Conservation (phyloP, 1,284 basidiomycete genomes). For the Bjerkandera adusta region DNA sequence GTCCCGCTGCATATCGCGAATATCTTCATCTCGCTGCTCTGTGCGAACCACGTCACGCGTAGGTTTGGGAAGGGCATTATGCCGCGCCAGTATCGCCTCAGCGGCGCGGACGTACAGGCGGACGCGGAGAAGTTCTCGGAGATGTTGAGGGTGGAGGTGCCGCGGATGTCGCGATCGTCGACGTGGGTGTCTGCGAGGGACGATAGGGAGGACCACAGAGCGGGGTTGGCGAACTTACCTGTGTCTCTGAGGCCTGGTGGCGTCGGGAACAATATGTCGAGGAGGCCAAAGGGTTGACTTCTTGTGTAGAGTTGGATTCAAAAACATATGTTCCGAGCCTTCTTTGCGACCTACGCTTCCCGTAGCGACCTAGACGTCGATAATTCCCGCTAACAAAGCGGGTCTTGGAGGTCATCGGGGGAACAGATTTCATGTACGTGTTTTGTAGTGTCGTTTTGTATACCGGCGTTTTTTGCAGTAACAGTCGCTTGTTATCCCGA, state of each 20-base stretch:
- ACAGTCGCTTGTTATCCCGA: too few species aligned
- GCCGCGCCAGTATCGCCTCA: conserved; percentile 63
- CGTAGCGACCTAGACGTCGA: too few species aligned
- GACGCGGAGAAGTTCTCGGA: conserved; percentile 26
- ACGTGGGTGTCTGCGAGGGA: conserved; percentile 23
- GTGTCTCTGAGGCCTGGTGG: conserved; percentile 1
- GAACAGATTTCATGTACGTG: too few species aligned
- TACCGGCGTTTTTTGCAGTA: too few species aligned
- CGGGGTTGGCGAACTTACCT: neutral
- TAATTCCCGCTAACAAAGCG: too few species aligned
- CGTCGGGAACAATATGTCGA: neutral
- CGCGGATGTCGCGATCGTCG: conserved; percentile 20
- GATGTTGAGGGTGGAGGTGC: conserved; percentile 19
- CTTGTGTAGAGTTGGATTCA: too few species aligned
- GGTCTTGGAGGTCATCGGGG: too few species aligned
- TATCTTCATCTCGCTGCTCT: conserved; percentile 62
- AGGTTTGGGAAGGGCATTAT: conserved; percentile 72
- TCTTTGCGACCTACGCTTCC: too few species aligned
- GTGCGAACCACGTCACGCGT: conserved; percentile 71
- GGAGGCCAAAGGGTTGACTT: too few species aligned
- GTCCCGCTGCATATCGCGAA: conserved; percentile 64
- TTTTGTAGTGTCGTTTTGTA: too few species aligned
- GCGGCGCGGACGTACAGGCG: conserved; percentile 27
- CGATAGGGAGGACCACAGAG: conserved; percentile 19
- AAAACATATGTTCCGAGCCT: too few species aligned